Base-by-base conservation (phyloP, 805 yeast species). In the Candida verbasci region DNA sequence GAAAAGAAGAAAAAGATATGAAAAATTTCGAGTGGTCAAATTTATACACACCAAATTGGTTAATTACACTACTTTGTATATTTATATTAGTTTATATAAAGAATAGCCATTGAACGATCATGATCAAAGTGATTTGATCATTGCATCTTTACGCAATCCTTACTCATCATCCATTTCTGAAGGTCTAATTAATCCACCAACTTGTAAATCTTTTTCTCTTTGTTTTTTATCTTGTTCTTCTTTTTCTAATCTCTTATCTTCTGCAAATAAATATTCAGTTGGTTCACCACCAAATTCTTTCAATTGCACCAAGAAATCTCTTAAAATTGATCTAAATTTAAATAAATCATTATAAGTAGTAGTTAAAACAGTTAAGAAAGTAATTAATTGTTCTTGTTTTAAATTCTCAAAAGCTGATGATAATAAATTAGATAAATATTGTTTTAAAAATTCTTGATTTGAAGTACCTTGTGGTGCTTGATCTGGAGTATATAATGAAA, bases 251-350 rank as follows among this genome's bases (percentile, higher is more conserved):
- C 87, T 95, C 55, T 80, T 84, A 55, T 91, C 98, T 54, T 93
- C 97, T 9, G 94, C 95, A 62, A 82, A 91, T 57, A 91, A 70
- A 58, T 93, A 93, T 58, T 89, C 97, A 16, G 96, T 87, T 39
- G 95, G 80, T 58, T 86, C 95, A 21, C 97, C 97, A 42, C 97
- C 98, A 54, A 76, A 78, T 63, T 91, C 95, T 64, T 88, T 89
- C 60, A 91, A 86, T 68, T 93, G 97, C 29, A 93, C 94, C 58
- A 93, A 74, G 76, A 93, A 93, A 64, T 93, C 99, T 62, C 97
- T 82, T 50, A 93, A 70, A 9, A 84, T 82, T 35, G 86, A 86
- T 61, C 79, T 81, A 69, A 93, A 93, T 55, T 78, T 83, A 44
- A 60, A 57, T 42, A 80, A 80, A 51, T 86, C 93, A 41, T 74